Conservation (phyloP, 176 grass and related monocot genomes). For the Pharus latifolius region DNA sequence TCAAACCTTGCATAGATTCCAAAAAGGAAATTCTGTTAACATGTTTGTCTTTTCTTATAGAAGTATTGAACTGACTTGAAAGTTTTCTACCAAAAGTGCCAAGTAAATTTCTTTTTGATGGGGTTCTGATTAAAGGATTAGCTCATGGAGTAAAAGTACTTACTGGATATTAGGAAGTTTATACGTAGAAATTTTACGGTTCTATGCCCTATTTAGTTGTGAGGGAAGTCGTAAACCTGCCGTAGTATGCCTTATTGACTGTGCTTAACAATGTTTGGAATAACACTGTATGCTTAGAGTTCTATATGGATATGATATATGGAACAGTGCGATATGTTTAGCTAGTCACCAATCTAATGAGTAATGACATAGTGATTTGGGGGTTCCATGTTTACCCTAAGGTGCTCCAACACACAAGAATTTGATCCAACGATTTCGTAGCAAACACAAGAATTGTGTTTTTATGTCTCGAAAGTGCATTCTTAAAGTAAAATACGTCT, state of each 20-base stretch:
- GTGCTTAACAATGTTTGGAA: background rate
- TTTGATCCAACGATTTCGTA: too few species aligned
- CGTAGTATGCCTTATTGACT: background rate
- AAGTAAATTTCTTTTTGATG: background rate
- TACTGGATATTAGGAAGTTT: background rate
- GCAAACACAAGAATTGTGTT: too few species aligned
- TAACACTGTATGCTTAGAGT: background rate
- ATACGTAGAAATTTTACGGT: background rate
- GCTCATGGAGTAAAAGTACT: background rate
- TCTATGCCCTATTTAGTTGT: background rate
- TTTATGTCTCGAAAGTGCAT: background rate
- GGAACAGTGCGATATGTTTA: background rate
- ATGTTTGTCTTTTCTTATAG: background rate
- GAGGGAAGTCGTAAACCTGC: background rate
- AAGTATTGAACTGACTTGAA: background rate
- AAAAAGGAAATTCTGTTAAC: background rate
- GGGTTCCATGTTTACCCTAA: background rate
- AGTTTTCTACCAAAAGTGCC: background rate
- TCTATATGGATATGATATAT: background rate
- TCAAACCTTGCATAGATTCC: constrained; percentile 18
- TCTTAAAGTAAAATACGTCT: background rate
- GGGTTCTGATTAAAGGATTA: background rate
- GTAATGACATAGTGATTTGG: background rate
- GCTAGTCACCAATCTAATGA: background rate
- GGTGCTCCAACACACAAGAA: background rate